Conservation (phyloP, 2,329 filamentous ascomycete species). For the Myriosclerotinia scirpicola region DNA sequence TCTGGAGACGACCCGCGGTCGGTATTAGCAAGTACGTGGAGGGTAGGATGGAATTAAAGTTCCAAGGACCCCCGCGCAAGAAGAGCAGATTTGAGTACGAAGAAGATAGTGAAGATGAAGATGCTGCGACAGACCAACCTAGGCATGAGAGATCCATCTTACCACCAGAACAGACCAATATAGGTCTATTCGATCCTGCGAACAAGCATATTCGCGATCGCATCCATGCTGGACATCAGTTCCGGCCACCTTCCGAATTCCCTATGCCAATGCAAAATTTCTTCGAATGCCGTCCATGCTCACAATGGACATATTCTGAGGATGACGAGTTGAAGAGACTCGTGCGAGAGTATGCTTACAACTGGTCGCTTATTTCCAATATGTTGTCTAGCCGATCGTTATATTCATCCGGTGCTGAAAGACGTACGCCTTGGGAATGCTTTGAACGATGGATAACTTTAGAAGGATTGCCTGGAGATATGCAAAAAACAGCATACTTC, state of each 20-base stretch:
- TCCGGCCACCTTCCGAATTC: constrained; percentile 88
- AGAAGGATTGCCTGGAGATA: constrained; percentile 86
- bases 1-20: constrained; percentile 74
- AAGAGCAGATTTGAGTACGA: constrained; percentile 80
- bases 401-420: constrained; percentile 82
- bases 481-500: constrained; percentile 96
- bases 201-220: constrained; percentile 88
- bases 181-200: constrained; percentile 85
- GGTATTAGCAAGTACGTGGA: constrained; percentile 85
- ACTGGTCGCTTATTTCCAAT: constrained; percentile 92
- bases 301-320: constrained; percentile 87
- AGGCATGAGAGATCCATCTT: constrained; percentile 46
- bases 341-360: constrained; percentile 92
- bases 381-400: constrained; percentile 72
- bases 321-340: constrained; percentile 84
- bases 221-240: constrained; percentile 86
- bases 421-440: constrained; percentile 96
- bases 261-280: constrained; percentile 88
- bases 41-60: constrained; percentile 71
- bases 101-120: constrained; percentile 67
- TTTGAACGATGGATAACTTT: constrained; percentile 95
- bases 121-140: constrained; percentile 42
- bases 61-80: constrained; percentile 67
- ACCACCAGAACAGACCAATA: constrained; percentile 68
- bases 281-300: constrained; percentile 82